Base-by-base conservation (phyloP, 2,329 filamentous ascomycete genomes). In the Penicillium psychrosexuale region DNA sequence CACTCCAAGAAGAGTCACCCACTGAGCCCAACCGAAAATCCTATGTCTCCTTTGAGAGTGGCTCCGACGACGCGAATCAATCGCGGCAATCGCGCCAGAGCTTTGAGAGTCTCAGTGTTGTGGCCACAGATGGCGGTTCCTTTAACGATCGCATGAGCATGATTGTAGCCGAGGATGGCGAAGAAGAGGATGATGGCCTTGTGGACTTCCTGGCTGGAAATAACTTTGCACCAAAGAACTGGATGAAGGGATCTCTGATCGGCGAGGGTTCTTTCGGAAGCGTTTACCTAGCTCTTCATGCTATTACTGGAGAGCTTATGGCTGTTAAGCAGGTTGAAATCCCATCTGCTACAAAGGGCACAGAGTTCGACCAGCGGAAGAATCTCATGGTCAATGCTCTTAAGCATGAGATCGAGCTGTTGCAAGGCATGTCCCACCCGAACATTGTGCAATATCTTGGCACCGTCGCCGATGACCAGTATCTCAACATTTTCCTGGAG, bases 401-500 rank as follows among this genome's bases (percentile, higher is more conserved):
- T 49, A 97, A 97, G 78, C 90, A 93, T 65, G 94, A 99, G 76
- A 99, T 99, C 71, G 89, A 89, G 59, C 84, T 99, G 49, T 82
- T 99, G 38, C 90, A 94, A 61, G 94, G 97, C 64, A 85, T 99
- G 47, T 91, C 95, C 68, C 94, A 99, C 69, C 85, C 90, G 53
- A 97, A 99, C 72, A 97, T 99, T 70, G 94, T 99, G 72, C 94
- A 97, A 72, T 99, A 99, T 70, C 85, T 99, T 8, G 94, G 94
- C 57, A 97, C 92, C 64, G 93, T 92, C 68, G 93, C 91, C 8
- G 94, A 96, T 59, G 85, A 90, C 17, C 88, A 92, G 52, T 88
- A 93, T 72, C 85, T 99, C 67, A 99, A 99, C 78, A 99, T 99
- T 88, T 99, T 99, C 85, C 86, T 99, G 69, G 94, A 99, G 75